Conservation (phyloP, 495 filamentous ascomycete genomes). For the Aspergillus diversus region DNA sequence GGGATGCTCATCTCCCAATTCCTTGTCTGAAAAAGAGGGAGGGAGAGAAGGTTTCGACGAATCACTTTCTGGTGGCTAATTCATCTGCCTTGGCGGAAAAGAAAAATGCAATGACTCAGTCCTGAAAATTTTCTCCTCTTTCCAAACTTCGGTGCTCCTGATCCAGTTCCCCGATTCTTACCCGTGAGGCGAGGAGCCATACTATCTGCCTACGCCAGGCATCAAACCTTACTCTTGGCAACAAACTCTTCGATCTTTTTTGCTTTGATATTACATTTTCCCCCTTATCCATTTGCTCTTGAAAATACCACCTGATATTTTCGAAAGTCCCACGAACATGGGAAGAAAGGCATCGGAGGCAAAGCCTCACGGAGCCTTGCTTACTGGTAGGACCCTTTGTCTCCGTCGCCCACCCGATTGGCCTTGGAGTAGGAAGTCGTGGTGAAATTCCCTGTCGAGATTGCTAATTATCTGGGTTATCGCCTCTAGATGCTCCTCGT, state of each 20-base stretch:
- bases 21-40: not conserved
- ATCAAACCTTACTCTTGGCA: not conserved
- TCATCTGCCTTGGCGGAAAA: slow-evolving; percentile 1
- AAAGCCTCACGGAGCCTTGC: slow-evolving; percentile 10
- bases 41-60: slow-evolving; percentile 6
- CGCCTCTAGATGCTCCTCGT: slow-evolving; percentile 7
- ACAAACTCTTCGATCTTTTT: not conserved
- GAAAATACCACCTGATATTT: not conserved
- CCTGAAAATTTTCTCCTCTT: slow-evolving; percentile 20
- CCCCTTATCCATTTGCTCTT: too few species aligned
- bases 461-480: not conserved
- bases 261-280: too few species aligned
- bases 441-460: not conserved
- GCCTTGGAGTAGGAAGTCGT: not conserved
- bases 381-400: slow-evolving; percentile 19
- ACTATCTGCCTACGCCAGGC: slow-evolving; percentile 7
- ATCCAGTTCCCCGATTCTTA: slow-evolving; percentile 12
- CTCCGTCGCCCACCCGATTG: slow-evolving; percentile 1
- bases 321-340: slow-evolving; percentile 10
- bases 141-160: slow-evolving; percentile 17
- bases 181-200: slow-evolving; percentile 5
- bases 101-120: slow-evolving; percentile 5
- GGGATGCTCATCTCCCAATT: not conserved
- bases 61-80: slow-evolving; percentile 17
- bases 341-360: slow-evolving; percentile 15